phyloP scores from a whole-genome alignment of 2,329 filamentous ascomycete species.

The Epichloe typhina region DNA sequence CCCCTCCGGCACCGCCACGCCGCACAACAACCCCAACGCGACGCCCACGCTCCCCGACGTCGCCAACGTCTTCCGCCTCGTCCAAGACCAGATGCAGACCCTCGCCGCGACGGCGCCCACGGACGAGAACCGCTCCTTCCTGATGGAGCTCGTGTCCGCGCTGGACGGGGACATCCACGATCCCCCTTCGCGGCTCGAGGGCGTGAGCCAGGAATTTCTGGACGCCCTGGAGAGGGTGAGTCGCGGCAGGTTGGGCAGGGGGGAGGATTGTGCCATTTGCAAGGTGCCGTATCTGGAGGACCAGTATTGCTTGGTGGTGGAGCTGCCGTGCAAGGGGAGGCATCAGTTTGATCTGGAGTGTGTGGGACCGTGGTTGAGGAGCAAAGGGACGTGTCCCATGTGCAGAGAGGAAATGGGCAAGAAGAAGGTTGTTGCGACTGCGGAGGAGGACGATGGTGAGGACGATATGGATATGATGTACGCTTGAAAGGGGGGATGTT shows the following conservation, averaged over 20 bases:
- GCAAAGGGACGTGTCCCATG: slow-evolving; percentile 52
- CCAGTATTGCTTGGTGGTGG: slow-evolving; percentile 47
- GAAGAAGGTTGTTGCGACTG: slow-evolving; percentile 32
- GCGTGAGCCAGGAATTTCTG: slow-evolving; percentile 46
- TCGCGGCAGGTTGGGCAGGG: slow-evolving; percentile 32
- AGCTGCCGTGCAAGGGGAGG: slow-evolving; percentile 45
- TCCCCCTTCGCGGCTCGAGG: slow-evolving; percentile 37
- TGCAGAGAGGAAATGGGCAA: slow-evolving; percentile 47
- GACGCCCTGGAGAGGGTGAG: slow-evolving; percentile 46
- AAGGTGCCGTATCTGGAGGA: slow-evolving; percentile 49
- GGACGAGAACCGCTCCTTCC: slow-evolving; percentile 34
- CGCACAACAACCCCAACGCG: slow-evolving; percentile 41
- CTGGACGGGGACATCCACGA: slow-evolving; percentile 38
- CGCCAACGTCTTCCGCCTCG: slow-evolving; percentile 41
- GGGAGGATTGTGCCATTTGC: slow-evolving; percentile 49
- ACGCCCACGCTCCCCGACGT: slow-evolving; percentile 48
- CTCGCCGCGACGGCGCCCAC: slow-evolving; percentile 36
- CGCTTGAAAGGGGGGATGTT: slow-evolving; percentile 12
- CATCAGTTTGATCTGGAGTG: slow-evolving; percentile 56
- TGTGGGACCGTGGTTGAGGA: slow-evolving; percentile 50
- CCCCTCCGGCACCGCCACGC: slow-evolving; percentile 19
- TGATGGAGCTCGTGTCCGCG: slow-evolving; percentile 32
- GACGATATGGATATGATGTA: slow-evolving; percentile 40
- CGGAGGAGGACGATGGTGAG: slow-evolving; percentile 33
- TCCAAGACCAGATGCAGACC: slow-evolving; percentile 44